Conservation (phyloP, 495 filamentous ascomycete species). For the Amorphotheca resinae region DNA sequence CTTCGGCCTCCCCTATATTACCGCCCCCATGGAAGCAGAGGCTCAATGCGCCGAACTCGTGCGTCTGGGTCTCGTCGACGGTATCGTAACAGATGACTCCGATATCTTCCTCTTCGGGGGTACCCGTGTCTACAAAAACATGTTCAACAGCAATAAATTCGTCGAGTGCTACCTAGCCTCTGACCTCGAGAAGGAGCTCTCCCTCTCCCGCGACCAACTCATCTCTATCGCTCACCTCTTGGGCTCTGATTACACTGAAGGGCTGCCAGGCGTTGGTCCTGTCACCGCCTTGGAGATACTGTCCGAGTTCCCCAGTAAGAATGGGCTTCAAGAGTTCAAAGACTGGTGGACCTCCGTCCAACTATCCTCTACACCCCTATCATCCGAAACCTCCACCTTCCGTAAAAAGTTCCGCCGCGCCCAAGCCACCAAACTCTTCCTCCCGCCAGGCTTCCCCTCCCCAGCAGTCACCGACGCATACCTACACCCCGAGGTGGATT, state of each 20-base stretch:
- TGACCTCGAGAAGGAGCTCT: constrained; percentile 83
- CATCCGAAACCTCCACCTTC: constrained; percentile 47
- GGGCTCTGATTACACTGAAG: constrained; percentile 90
- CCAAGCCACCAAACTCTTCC: constrained; percentile 69
- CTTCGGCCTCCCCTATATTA: constrained; percentile 93
- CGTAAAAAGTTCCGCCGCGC: constrained; percentile 68
- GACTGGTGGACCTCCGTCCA: constrained; percentile 84
- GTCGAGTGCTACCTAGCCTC: constrained; percentile 90
- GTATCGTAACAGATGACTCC: constrained; percentile 94
- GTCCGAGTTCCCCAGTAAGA: constrained; percentile 57
- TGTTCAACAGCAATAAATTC: constrained; percentile 96
- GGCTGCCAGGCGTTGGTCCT: constrained; percentile 77
- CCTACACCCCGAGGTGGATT: constrained; percentile 71
- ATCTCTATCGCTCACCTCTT: constrained; percentile 82
- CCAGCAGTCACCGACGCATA: constrained; percentile 69
- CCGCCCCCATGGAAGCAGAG: constrained; percentile 97
- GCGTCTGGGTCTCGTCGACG: constrained; percentile 73
- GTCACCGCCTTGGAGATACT: constrained; percentile 88
- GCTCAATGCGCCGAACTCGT: constrained; percentile 94
- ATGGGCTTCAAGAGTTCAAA: constrained; percentile 52
- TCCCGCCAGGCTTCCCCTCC: constrained; percentile 67
- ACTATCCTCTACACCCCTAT: constrained; percentile 33
- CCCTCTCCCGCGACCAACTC: constrained; percentile 66
- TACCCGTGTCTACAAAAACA: constrained; percentile 94
- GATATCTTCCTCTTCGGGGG: constrained; percentile 98